Evolutionary conservation across 352 stramenopile genomes (phyloP).

Genomic region (Globisporangium okanoganense): DNA sequence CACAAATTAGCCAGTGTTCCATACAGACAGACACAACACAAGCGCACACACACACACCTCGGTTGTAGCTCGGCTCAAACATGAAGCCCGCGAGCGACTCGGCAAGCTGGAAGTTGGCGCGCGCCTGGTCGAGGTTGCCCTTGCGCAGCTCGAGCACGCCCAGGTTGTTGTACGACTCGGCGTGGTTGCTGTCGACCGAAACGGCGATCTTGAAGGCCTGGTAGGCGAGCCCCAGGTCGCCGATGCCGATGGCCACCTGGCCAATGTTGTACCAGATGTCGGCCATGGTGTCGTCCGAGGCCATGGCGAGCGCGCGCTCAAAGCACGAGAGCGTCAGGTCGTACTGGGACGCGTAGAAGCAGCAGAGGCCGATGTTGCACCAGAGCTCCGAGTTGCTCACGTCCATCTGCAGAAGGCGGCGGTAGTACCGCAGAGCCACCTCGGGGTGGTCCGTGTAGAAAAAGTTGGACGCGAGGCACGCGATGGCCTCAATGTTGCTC

Average conservation of each 20-base stretch:
- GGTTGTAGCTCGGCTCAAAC: constrained; percentile 92
- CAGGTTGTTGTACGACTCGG: constrained; percentile 91
- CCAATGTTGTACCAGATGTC: constrained; percentile 96
- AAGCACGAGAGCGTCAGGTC: constrained; percentile 94
- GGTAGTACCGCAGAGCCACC: constrained; percentile 91
- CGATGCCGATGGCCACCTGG: constrained; percentile 91
- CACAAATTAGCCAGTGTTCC: background rate
- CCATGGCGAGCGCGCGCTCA: constrained; percentile 84
- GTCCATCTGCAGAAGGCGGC: constrained; percentile 91
- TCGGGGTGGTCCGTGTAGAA: constrained; percentile 94
- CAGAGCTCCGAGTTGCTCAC: constrained; percentile 90
- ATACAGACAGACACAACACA: background rate
- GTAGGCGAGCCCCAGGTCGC: constrained; percentile 90
- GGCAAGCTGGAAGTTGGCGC: constrained; percentile 78
- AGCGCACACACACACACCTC: constrained; percentile 29
- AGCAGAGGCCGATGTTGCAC: constrained; percentile 94
- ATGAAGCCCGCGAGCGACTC: constrained; percentile 82
- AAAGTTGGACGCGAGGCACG: constrained; percentile 90
- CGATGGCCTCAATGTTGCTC: constrained; percentile 89
- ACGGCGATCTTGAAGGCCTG: constrained; percentile 93
- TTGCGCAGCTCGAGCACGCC: constrained; percentile 89
- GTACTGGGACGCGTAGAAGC: constrained; percentile 93
- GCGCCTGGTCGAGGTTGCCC: constrained; percentile 83
- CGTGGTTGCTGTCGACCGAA: constrained; percentile 89
- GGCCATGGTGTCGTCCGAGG: constrained; percentile 87